Conservation (phyloP, 192 early-diverging fungal species). For the Nowakowskiella sp. region DNA sequence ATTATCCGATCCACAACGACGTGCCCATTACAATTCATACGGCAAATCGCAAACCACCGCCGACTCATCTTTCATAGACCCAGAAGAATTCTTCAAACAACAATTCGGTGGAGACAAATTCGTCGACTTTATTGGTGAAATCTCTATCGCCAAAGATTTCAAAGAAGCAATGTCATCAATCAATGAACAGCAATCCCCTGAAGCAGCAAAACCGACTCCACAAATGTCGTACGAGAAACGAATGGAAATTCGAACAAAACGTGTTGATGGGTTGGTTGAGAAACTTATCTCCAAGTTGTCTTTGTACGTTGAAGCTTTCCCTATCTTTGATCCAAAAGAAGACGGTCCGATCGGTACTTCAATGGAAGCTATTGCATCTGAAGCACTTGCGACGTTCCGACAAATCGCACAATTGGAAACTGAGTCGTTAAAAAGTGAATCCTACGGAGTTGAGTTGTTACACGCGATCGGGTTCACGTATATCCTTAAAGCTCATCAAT, state of each 20-base stretch:
- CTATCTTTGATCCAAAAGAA: constrained; percentile 15
- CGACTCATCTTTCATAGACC: constrained; percentile 59
- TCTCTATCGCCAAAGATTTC: constrained; percentile 91
- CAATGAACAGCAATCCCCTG: constrained; percentile 44
- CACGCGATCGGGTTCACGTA: constrained; percentile 93
- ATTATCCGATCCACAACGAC: constrained; percentile 80
- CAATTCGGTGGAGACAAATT: constrained; percentile 97
- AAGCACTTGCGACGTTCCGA: constrained; percentile 57
- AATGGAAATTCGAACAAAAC: constrained; percentile 39
- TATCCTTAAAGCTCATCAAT: constrained; percentile 78
- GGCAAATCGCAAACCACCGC: constrained; percentile 66
- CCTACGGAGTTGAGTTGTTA: constrained; percentile 86
- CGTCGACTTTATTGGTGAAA: constrained; percentile 95
- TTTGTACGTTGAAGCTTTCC: constrained; percentile 64
- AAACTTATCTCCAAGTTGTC: constrained; percentile 71
- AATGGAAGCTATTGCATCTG: constrained; percentile 33
- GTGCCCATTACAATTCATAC: constrained; percentile 81
- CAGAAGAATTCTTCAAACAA: constrained; percentile 90
- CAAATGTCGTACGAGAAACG: constrained; percentile 50
- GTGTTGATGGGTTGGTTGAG: constrained; percentile 63
- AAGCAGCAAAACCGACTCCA: constrained; percentile 40
- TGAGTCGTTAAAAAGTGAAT: constrained; percentile 79
- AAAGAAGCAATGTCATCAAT: constrained; percentile 67
- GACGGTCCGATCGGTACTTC: constrained; percentile 20
- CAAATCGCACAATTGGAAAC: constrained; percentile 70